phyloP scores from a whole-genome alignment of 495 filamentous ascomycete species.

The Rusavskia elegans region DNA sequence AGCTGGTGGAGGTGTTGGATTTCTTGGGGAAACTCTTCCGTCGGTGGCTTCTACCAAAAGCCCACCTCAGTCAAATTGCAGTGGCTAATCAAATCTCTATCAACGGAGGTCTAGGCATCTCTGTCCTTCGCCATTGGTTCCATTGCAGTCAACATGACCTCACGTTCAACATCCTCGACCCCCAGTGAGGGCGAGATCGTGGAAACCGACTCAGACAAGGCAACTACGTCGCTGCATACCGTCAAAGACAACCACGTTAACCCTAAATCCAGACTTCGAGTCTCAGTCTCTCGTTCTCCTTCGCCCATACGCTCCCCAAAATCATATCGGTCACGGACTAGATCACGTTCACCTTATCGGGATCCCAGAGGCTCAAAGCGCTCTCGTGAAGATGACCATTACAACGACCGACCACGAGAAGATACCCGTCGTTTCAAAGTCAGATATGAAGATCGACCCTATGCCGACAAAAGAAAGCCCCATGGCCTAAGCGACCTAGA shows the following conservation, averaged over 20 bases:
- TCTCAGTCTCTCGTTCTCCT: conserved; percentile 35
- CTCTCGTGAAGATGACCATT: conserved; percentile 47
- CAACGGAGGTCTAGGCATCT: neutral
- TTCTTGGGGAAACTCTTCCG: neutral
- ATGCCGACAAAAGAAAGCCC: conserved; percentile 26
- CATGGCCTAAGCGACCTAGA: conserved; percentile 49
- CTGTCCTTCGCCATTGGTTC: neutral
- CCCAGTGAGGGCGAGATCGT: conserved; percentile 75
- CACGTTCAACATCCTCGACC: conserved; percentile 28
- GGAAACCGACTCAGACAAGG: conserved; percentile 57
- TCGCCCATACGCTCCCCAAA: conserved; percentile 25
- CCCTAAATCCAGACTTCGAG: conserved; percentile 47
- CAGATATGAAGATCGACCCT: conserved; percentile 36
- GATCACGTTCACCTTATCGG: conserved; percentile 21
- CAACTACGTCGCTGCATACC: conserved; percentile 63
- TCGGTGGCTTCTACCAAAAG: conserved; percentile 17
- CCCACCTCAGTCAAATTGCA: conserved; percentile 13
- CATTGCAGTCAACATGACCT: conserved; percentile 18
- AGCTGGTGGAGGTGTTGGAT: neutral
- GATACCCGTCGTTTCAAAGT: conserved; percentile 44
- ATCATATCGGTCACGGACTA: conserved; percentile 24
- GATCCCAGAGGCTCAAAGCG: conserved; percentile 50
- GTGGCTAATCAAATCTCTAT: conserved; percentile 13
- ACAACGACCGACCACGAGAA: conserved; percentile 28
- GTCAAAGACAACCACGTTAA: conserved; percentile 61